Base-by-base conservation (phyloP, 352 stramenopile species). In the Pythium sukuiense region DNA sequence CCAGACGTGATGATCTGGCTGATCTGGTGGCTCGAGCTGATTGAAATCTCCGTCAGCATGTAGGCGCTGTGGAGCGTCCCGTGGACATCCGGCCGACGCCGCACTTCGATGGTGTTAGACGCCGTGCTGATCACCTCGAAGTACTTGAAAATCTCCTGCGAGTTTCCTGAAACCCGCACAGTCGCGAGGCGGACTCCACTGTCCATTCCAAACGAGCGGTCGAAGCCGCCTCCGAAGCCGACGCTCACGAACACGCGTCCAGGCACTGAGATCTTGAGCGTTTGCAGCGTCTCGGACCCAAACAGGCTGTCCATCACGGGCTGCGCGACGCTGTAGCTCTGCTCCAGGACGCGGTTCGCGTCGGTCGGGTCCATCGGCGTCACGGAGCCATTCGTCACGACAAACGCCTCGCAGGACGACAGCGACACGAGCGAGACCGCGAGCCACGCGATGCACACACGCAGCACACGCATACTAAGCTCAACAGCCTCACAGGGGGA, bases 171-270 rank as follows among this genome's bases (percentile, higher is more conserved):
- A 26, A 72, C 52, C 9, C 60, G 59, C 9, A 72, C 46, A 1
- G 57, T 70, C 53, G 54, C 65, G 24, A 35, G 50, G 30, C 16
- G 18, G 9, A 4, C 41, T 11, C 12, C 30, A 35, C 18, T 9
- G 43, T 27, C 41, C 46, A 27, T 14, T n/a, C 45, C 45, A 16
- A 52, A 52, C n/a, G 45, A 16, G 4, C 52, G 24, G 8, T 55
- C 55, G 37, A 60, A 39, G 30, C 60, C 61, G 50, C 52, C 55
- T 39, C 82, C 55, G 27, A 60, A 39, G 39, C 60, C 61, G 50
- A 58, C 55, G 45, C 82, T 77, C 55, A 89, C 71, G 48, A 89
- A 89, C 16, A 89, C 78, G 59, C 72, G 76, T 26, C 78, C 78
- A 32, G 80, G 80, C 14, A 89, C 54, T 26, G 76, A 70, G 45